Evolutionary conservation across 2,329 filamentous ascomycete genomes (phyloP).

Genomic region (Cadophora gregata): DNA sequence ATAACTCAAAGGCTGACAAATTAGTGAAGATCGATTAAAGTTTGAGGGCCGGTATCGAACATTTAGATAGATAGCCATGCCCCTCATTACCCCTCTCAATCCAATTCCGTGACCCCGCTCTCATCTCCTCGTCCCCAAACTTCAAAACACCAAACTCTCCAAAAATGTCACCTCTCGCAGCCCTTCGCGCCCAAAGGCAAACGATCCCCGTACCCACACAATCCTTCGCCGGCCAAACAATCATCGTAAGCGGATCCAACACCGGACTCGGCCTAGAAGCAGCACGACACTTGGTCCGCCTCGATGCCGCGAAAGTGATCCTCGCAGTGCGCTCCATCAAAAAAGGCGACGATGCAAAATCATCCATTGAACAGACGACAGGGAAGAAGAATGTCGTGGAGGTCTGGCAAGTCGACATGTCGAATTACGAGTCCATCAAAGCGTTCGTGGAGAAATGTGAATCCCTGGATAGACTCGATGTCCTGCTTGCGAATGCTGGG

Average conservation of each 20-base stretch:
- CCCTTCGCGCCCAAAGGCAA: conserved; percentile 6
- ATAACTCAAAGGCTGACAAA: not conserved
- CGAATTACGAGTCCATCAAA: conserved; percentile 23
- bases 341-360: conserved; percentile 51
- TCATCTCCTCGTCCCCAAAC: not conserved
- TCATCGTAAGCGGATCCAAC: conserved; percentile 46
- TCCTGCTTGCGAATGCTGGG: conserved; percentile 47
- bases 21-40: not conserved
- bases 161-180: conserved; percentile 13
- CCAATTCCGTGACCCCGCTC: not conserved
- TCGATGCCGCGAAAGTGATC: conserved; percentile 46
- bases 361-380: conserved; percentile 40
- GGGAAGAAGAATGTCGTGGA: conserved; percentile 15
- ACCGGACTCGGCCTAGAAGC: conserved; percentile 48
- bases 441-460: conserved; percentile 20
- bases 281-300: conserved; percentile 43
- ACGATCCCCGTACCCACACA: conserved; percentile 22
- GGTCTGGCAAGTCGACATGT: conserved; percentile 32
- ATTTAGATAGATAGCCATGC: not conserved
- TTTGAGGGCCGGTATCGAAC: not conserved
- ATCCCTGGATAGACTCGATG: conserved; percentile 48
- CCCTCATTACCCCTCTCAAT: not conserved
- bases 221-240: conserved; percentile 38
- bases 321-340: conserved; percentile 47
- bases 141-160: not conserved